Conservation (phyloP, 108 stramenopile species). For the Nitzschia sp. region DNA sequence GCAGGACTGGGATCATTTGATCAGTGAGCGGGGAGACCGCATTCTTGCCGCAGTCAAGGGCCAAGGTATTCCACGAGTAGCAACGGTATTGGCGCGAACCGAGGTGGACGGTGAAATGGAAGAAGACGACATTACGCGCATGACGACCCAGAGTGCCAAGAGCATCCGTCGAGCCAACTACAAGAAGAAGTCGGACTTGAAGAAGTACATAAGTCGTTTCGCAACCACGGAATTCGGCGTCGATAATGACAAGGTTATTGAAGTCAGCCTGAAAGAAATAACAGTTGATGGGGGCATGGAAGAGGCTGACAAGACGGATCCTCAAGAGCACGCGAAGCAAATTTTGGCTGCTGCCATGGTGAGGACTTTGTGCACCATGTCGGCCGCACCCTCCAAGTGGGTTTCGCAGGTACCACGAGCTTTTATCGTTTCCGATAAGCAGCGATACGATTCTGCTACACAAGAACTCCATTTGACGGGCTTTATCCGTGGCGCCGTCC, state of each 20-base stretch:
- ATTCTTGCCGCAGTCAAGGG: constrained; percentile 91
- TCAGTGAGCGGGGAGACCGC: constrained; percentile 80
- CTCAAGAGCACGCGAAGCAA: constrained; percentile 27
- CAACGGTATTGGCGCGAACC: constrained; percentile 80
- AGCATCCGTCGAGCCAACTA: constrained; percentile 64
- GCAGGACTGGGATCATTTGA: constrained; percentile 72
- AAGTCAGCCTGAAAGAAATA: constrained; percentile 37
- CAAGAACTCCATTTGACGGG: constrained; percentile 82
- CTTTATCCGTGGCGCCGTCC: constrained; percentile 86
- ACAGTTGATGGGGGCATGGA: constrained; percentile 22
- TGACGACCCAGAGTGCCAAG: constrained; percentile 65
- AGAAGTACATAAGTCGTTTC: constrained; percentile 71
- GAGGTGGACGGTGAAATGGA: constrained; percentile 39
- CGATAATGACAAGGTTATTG: constrained; percentile 65
- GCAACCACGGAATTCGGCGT: constrained; percentile 80
- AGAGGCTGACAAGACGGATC: constrained; percentile 22
- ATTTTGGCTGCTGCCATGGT: constrained; percentile 56
- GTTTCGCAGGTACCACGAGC: constrained; percentile 71
- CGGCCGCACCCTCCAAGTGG: constrained; percentile 76
- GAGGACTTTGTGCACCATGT: constrained; percentile 70
- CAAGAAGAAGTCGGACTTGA: constrained; percentile 77
- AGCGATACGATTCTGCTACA: constrained; percentile 52
- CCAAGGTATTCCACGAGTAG: constrained; percentile 90
- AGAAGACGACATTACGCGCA: constrained; percentile 47
- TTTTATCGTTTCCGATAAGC: constrained; percentile 69